phyloP scores from a whole-genome alignment of 257 asterid genomes.

The Striga asiatica region DNA sequence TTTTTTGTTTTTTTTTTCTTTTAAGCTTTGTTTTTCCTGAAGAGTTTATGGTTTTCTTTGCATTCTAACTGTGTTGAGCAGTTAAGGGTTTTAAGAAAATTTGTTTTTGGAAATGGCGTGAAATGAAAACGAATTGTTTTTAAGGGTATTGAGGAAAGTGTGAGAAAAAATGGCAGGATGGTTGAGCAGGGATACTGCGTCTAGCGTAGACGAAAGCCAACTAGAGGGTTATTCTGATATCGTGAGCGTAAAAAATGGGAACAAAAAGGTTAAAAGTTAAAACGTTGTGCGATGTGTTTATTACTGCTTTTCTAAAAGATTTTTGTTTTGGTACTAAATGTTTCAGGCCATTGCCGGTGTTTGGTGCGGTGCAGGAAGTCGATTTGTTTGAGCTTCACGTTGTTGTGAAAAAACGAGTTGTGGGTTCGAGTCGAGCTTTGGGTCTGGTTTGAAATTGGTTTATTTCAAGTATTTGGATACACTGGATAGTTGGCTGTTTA shows the following conservation, averaged over 20 bases:
- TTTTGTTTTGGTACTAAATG: slow-evolving; percentile 20
- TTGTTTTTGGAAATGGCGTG: background rate
- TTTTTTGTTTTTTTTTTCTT: background rate
- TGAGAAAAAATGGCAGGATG: slow-evolving; percentile 54
- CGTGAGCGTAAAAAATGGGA: background rate
- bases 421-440: slow-evolving; percentile 30
- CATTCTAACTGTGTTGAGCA: background rate
- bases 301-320: slow-evolving; percentile 23
- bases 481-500: slow-evolving; percentile 33
- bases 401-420: slow-evolving; percentile 41
- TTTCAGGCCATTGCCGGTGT: slow-evolving; percentile 43
- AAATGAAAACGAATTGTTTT: slow-evolving; percentile 22
- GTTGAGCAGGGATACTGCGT: slow-evolving; percentile 36
- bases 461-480: slow-evolving; percentile 37
- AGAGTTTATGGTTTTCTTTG: background rate
- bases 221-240: slow-evolving; percentile 2
- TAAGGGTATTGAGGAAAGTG: slow-evolving; percentile 35
- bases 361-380: slow-evolving; percentile 42
- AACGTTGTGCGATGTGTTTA: slow-evolving; percentile 24
- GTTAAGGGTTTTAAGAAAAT: too few species aligned
- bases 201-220: slow-evolving; percentile 26
- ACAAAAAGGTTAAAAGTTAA: slow-evolving; percentile 11
- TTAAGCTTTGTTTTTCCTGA: background rate
- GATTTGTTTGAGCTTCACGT: slow-evolving; percentile 42
- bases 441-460: slow-evolving; percentile 43